Conservation (phyloP, 163 green algal genomes). For the Scenedesmus sp. region DNA sequence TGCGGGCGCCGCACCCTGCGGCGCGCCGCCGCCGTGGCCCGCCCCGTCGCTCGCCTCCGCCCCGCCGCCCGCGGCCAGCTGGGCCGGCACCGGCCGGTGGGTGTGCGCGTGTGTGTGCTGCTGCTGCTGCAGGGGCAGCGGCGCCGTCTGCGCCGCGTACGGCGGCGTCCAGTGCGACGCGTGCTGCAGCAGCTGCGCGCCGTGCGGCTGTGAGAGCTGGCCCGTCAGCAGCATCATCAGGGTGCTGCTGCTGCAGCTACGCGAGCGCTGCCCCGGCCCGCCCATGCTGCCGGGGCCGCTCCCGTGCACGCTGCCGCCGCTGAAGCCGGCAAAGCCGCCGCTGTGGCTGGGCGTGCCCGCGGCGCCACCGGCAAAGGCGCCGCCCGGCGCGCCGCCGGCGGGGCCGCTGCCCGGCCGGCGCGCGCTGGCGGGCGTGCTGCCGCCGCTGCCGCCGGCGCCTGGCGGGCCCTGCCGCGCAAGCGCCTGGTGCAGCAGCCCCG, state of each 20-base stretch:
- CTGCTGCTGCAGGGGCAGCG: constrained; percentile 32
- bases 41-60: not conserved
- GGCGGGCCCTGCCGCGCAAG: not conserved
- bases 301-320: too few relatives aligned
- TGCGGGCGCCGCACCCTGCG: not conserved
- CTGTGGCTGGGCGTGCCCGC: too few relatives aligned
- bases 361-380: not conserved
- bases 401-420: too few relatives aligned
- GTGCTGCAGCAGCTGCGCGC: constrained; percentile 19
- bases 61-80: constrained; percentile 6
- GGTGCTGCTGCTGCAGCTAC: constrained; percentile 38
- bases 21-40: not conserved
- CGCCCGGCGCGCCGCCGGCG: not conserved
- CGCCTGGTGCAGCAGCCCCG: constrained; percentile 31
- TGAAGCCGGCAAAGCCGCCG: too few relatives aligned
- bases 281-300: too few relatives aligned
- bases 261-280: not conserved
- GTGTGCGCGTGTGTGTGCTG: too few relatives aligned
- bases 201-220: not conserved
- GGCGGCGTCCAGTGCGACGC: not conserved
- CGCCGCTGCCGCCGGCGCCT: constrained; percentile 9
- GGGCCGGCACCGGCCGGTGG: too few relatives aligned
- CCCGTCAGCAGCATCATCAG: constrained; percentile 30
- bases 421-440: constrained; percentile 9
- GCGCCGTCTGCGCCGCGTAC: constrained; percentile 25